Percentiles rank a stretch among this genome's conserved stretches.
These are phyloP conservation scores for Craspedostauros australis DNA, from an alignment of 108 stramenopile species.

Conservation along the genomic window DNA sequence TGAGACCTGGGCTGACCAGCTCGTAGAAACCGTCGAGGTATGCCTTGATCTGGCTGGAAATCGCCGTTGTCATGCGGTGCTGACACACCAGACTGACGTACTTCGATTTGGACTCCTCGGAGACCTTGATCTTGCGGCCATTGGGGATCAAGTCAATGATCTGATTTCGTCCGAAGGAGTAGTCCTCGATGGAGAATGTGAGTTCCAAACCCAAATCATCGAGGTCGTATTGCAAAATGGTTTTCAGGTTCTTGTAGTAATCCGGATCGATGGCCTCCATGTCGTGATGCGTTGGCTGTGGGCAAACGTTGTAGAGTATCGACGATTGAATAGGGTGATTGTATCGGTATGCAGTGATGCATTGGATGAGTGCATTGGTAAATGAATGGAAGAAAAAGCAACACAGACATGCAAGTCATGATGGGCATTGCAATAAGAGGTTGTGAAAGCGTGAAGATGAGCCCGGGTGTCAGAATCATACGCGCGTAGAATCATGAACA, in stretches of 20 bases:
- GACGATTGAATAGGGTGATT: too few relatives aligned
- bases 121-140: conserved; percentile 88
- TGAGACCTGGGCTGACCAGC: conserved; percentile 89
- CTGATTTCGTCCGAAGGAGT: conserved; percentile 77
- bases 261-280: conserved; percentile 99
- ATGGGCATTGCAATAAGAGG: too few relatives aligned
- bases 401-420: too few relatives aligned
- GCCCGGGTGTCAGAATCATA: too few relatives aligned
- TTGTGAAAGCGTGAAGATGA: too few relatives aligned
- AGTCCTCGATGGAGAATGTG: conserved; percentile 85
- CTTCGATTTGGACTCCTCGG: conserved; percentile 88
- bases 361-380: neutral
- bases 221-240: conserved; percentile 87
- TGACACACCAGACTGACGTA: conserved; percentile 94
- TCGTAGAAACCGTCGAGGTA: conserved; percentile 96
- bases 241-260: conserved; percentile 94
- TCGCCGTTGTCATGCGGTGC: conserved; percentile 94
- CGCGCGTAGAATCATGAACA: neutral
- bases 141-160: conserved; percentile 87
- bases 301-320: too few relatives aligned
- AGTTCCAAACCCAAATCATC: conserved; percentile 92
- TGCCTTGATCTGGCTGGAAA: conserved; percentile 90
- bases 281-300: conserved; percentile 84
- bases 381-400: too few relatives aligned
- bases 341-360: too few relatives aligned